These are phyloP conservation scores for Crithidia brevicula DNA, from an alignment of 208 protist species.

Conservation along the genomic window DNA sequence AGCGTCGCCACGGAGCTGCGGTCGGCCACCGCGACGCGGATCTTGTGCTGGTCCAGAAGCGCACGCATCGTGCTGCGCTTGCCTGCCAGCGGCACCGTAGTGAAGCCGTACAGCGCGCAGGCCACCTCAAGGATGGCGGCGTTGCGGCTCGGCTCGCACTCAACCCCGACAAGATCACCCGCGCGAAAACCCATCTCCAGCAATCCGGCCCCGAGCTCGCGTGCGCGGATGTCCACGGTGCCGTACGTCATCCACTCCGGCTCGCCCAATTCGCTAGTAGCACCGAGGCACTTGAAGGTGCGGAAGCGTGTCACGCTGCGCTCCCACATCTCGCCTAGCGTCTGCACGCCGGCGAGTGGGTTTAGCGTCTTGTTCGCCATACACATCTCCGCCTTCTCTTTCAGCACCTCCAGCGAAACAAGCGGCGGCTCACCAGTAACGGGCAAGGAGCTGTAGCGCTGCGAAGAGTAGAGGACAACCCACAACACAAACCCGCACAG, in stretches of 20 bases:
- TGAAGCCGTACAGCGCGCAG: conserved; percentile 71
- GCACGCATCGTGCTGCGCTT: conserved; percentile 54
- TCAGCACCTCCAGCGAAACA: conserved; percentile 55
- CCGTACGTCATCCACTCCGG: conserved; percentile 78
- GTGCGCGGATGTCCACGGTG: conserved; percentile 61
- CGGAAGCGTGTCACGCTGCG: conserved; percentile 57
- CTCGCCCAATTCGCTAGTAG: conserved; percentile 48
- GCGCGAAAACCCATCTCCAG: conserved; percentile 50
- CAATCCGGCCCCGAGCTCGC: conserved; percentile 77
- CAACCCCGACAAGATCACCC: conserved; percentile 83
- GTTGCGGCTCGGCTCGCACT: conserved; percentile 64
- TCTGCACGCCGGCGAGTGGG: conserved; percentile 41
- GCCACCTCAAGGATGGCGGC: conserved; percentile 73
- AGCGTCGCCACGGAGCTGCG: conserved; percentile 64
- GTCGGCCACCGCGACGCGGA: conserved; percentile 71
- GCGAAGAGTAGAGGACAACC: conserved; percentile 44
- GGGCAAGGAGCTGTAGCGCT: conserved; percentile 40
- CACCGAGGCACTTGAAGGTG: conserved; percentile 65
- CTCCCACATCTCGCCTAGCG: conserved; percentile 72
- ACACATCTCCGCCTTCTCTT: conserved; percentile 39
- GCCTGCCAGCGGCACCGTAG: conserved; percentile 72
- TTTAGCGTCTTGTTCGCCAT: conserved; percentile 34
- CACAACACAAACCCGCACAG: conserved; percentile 33
- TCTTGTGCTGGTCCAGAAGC: conserved; percentile 77
- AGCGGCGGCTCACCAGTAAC: conserved; percentile 41